Evolutionary conservation across 1,284 basidiomycete genomes (phyloP), one percentile per base, ranked within the genome.

Genomic region (Blastosporella zonata): DNA sequence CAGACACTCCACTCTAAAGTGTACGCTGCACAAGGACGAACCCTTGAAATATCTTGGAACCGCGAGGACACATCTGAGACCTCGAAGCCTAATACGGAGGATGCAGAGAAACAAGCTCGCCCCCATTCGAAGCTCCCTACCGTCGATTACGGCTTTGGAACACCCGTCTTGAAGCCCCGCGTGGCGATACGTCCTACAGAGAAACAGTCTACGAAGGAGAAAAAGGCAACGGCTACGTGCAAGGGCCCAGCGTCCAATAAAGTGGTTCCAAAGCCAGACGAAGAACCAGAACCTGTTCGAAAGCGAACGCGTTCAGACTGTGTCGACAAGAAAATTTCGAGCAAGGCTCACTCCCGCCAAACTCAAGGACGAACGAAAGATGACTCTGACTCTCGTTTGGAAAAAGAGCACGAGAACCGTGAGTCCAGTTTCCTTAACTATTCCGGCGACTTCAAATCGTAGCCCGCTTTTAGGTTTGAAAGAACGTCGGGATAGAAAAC

Each of bases 161-260:
- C 82, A 2, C 82, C 82, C 8, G 60, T 84, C n/a, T 65, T 84
- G 39, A 78, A 73, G 54, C 69, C 82, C 34, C 72, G 82, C 12
- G 59, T 62, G 22, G 23, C 41, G 35, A 42, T 42, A 23, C 52
- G 28, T 20, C 13, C 25, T 5, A 12, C 15, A 36, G 17, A 40
- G 21, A 41, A 12, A 3, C 20, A 21, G 10, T 18, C 20, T 1
- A 17, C 10, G 10, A 44, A 42, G 13, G 18, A 39, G 5, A 33
- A 23, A 1, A 18, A 28, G 23, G 8, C 25, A 2, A 20, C 20
- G 7, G 33, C 21, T 6, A 2, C 21, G 34, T 8, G 22, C 3
- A 36, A 47, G 20, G 33, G 17, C 21, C 12, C 22, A 9, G 12
- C 6, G 2, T 12, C 5, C 18, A 5, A 4, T 1, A 37, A 9